Percentiles rank a stretch among this genome's conserved stretches.
These are phyloP conservation scores for Mortierella sp. DNA, from an alignment of 371 early-diverging fungal genomes.

Conservation along the genomic window DNA sequence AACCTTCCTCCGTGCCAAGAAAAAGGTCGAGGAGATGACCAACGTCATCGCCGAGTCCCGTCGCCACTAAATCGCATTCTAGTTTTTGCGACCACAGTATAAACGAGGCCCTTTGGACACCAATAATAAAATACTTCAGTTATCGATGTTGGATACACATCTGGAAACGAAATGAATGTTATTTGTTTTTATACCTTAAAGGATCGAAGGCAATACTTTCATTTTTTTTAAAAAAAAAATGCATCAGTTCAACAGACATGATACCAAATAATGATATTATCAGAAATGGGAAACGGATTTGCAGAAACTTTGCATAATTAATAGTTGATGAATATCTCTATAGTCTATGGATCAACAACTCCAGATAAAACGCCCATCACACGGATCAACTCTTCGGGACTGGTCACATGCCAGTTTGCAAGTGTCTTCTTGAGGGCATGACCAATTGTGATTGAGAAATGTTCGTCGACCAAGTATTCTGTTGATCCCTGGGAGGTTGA, in stretches of 20 bases:
- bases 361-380: constrained; percentile 54
- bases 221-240: too few species aligned
- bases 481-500: constrained; percentile 15
- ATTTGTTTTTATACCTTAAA: not conserved
- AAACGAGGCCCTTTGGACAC: constrained; percentile 15
- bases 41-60: constrained; percentile 96
- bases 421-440: constrained; percentile 82
- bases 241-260: too few species aligned
- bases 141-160: constrained; percentile 20
- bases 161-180: not conserved
- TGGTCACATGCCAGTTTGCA: constrained; percentile 83
- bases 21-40: constrained; percentile 98
- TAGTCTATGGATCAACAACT: constrained; percentile 19
- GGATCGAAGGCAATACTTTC: too few species aligned
- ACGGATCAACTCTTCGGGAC: constrained; percentile 66
- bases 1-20: constrained; percentile 97
- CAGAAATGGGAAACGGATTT: too few species aligned
- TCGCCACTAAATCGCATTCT: constrained; percentile 67
- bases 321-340: not conserved
- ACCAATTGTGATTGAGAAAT: constrained; percentile 81
- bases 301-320: too few species aligned
- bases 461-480: constrained; percentile 21
- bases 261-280: too few species aligned
- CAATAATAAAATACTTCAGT: constrained; percentile 23
- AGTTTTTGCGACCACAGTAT: constrained; percentile 2